Conservation (phyloP, 2,329 filamentous ascomycete species). For the Amylocarpus encephaloides region DNA sequence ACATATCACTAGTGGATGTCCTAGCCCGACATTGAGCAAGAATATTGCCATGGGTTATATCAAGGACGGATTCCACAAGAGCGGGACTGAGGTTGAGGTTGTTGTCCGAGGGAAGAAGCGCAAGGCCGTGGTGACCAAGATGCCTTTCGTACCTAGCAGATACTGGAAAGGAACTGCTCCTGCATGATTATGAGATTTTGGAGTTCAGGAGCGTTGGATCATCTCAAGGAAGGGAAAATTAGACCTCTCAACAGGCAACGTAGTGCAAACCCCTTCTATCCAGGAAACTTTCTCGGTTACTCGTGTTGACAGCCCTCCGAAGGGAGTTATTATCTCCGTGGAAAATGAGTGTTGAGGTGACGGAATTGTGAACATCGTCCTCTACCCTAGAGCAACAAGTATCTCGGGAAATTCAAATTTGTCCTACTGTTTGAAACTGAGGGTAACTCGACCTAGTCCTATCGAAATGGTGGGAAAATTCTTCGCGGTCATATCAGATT, state of each 20-base stretch:
- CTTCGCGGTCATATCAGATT: too few relatives aligned
- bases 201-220: background rate
- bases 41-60: constrained; percentile 94
- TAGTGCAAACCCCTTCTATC: too few relatives aligned
- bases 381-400: too few relatives aligned
- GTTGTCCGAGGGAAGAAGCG: constrained; percentile 60
- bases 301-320: too few relatives aligned
- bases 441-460: too few relatives aligned
- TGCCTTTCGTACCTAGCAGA: constrained; percentile 65
- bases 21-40: constrained; percentile 76
- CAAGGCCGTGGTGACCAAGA: constrained; percentile 59
- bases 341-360: too few relatives aligned
- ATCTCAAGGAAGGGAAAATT: background rate
- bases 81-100: constrained; percentile 59
- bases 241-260: background rate
- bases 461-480: too few relatives aligned
- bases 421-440: too few relatives aligned
- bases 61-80: constrained; percentile 60
- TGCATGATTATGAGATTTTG: background rate
- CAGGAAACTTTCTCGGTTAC: too few relatives aligned
- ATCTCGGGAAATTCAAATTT: too few relatives aligned
- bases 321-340: too few relatives aligned
- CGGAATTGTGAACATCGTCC: too few relatives aligned
- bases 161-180: constrained; percentile 40
- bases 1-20: constrained; percentile 80